These are phyloP conservation scores for Mycena alexandri DNA, from an alignment of 768 basidiomycete species.

Conservation along the genomic window DNA sequence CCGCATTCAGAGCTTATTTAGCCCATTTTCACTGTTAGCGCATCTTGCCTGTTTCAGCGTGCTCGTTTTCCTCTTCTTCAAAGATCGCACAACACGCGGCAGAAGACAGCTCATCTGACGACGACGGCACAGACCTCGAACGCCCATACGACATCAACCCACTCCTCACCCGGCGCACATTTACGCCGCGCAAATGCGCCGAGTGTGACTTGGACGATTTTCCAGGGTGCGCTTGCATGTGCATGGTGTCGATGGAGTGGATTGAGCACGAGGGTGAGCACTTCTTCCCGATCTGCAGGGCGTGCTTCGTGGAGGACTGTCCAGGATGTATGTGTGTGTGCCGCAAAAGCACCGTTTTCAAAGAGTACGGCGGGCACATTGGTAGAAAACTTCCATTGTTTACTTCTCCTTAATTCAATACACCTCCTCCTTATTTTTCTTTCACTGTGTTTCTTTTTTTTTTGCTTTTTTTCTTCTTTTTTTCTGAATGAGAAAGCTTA, in stretches of 20 bases:
- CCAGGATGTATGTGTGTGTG: constrained; percentile 4
- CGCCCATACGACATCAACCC: no score
- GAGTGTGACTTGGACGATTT: not conserved
- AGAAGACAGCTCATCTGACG: no score
- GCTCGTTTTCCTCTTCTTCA: no score
- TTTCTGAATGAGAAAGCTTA: no score
- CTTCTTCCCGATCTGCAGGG: constrained; percentile 5
- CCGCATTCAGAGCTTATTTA: no score
- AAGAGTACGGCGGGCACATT: constrained; percentile 4
- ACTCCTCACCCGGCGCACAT: no score
- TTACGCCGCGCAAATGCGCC: no score
- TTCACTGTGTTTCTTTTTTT: not conserved
- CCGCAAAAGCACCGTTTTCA: not conserved
- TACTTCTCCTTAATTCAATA: not conserved
- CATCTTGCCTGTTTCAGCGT: no score
- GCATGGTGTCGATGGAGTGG: not conserved
- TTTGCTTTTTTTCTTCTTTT: not conserved
- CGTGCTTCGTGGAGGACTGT: not conserved
- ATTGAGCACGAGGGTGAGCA: not conserved
- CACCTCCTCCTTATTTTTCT: not conserved
- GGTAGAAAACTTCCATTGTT: not conserved
- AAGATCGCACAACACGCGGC: no score
- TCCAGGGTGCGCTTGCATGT: constrained; percentile 10
- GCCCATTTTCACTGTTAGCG: no score
- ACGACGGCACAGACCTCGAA: no score